Base-by-base conservation (phyloP, 345 rosid species). In the Salix purpurea region DNA sequence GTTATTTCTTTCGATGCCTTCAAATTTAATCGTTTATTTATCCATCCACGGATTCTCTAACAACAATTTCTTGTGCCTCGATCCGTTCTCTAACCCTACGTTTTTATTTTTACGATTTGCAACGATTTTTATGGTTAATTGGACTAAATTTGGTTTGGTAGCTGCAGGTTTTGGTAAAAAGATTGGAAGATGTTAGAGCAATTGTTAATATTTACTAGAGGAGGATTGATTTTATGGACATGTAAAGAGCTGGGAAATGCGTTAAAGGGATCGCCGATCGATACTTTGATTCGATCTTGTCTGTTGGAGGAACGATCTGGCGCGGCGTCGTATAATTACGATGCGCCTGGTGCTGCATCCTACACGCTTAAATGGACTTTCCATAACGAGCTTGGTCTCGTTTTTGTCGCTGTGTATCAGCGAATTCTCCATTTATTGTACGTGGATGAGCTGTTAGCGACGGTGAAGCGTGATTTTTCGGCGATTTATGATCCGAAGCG, bases 151-250 rank as follows among this genome's bases (percentile, higher is more conserved):
- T 23, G 56, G 7, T 62, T 58, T 34, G 56, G 19, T 72, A 40
- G 69, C 81, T 88, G 92, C 86, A 67, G 74, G 30, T 9, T 72
- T 54, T 37, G 12, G 23, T 52, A 64, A 75, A 81, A 79, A 77
- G 81, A 65, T 21, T 60, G 67, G 67, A 81, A 73, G 85, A 96
- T 96, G 99, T 86, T 96, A 81, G 99, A 96, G 79, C 99, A 96
- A 84, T 86, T 96, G 68, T 77, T 96, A 67, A 96, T 96, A 67
- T 96, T 96, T 78, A 96, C 99, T 0, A 82, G 97, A 76, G 98
- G 99, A 80, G 99, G 99, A n/a, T 84, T 96, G 83, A 93, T 94
- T 90, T 94, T 96, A 30, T 96, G 97, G 99, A 94, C 98, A 34
- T 96, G 95, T 76, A 96, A 91, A 76, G 98, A 93, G 90, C 88